phyloP scores from a whole-genome alignment of 2,329 filamentous ascomycete genomes.

The Chalara sp. region DNA sequence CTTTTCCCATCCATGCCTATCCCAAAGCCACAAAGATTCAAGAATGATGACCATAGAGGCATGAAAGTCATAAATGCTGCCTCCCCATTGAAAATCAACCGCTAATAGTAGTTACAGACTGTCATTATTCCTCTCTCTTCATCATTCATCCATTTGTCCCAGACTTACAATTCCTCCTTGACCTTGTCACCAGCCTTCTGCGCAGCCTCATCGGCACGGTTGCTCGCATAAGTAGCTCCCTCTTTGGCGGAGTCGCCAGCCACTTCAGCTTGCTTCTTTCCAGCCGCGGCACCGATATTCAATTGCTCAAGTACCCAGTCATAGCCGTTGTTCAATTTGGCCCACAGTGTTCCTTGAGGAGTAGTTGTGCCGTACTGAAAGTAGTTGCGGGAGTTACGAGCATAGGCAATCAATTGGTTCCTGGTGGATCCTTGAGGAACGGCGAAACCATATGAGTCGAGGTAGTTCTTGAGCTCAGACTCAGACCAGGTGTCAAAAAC shows the following conservation, averaged over 20 bases:
- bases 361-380: slow-evolving; percentile 69
- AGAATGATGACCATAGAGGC: no score
- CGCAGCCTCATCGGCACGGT: slow-evolving; percentile 29
- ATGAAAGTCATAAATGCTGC: no score
- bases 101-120: neutral
- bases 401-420: slow-evolving; percentile 64
- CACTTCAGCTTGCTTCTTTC: slow-evolving; percentile 39
- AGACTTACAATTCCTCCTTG: slow-evolving; percentile 28
- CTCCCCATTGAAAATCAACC: no score
- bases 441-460: slow-evolving; percentile 68
- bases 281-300: slow-evolving; percentile 39
- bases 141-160: neutral
- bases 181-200: slow-evolving; percentile 25
- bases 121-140: neutral
- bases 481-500: slow-evolving; percentile 68
- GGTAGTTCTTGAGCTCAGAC: slow-evolving; percentile 65
- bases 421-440: slow-evolving; percentile 25
- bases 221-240: slow-evolving; percentile 24
- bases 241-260: slow-evolving; percentile 34
- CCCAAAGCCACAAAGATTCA: no score
- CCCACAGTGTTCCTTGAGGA: slow-evolving; percentile 58
- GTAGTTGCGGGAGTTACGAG: slow-evolving; percentile 66
- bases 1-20: no score
- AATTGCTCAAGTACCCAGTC: slow-evolving; percentile 43
- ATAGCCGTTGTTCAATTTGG: slow-evolving; percentile 45